phyloP scores from a whole-genome alignment of 371 early-diverging fungal genomes.

The Mortierella sp. region DNA sequence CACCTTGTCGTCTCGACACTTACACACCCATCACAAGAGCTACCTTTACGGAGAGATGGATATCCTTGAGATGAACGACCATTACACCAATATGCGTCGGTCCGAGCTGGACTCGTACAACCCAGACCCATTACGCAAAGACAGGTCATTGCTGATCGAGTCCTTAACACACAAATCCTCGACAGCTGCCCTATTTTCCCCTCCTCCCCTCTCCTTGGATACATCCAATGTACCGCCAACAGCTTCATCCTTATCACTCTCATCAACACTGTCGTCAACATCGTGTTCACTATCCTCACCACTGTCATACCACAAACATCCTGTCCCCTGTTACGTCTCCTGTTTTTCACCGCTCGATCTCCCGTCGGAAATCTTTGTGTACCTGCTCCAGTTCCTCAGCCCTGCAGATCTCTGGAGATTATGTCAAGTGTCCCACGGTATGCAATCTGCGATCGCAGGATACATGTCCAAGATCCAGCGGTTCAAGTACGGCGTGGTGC shows the following conservation, averaged over 20 bases:
- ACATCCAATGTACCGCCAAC: background rate
- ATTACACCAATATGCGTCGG: slow-evolving; percentile 2
- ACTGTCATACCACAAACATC: slow-evolving; percentile 7
- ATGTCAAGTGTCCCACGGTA: slow-evolving; percentile 30
- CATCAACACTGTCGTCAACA: background rate
- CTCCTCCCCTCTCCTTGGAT: slow-evolving; percentile 12
- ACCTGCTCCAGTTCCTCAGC: slow-evolving; percentile 27
- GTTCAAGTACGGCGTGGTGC: slow-evolving; percentile 25
- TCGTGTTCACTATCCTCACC: background rate
- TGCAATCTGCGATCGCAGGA: slow-evolving; percentile 20
- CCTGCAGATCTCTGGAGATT: slow-evolving; percentile 45
- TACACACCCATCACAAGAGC: too few species aligned
- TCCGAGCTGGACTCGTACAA: too few species aligned
- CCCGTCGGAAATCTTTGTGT: slow-evolving; percentile 36
- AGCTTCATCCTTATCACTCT: background rate
- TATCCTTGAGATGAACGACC: slow-evolving; percentile 16
- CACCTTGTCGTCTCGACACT: background rate
- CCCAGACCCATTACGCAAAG: too few species aligned
- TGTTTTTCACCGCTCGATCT: slow-evolving; percentile 48
- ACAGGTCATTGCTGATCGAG: slow-evolving; percentile 6
- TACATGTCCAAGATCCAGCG: slow-evolving; percentile 34
- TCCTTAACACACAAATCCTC: slow-evolving; percentile 18
- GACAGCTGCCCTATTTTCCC: slow-evolving; percentile 10
- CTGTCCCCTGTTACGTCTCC: slow-evolving; percentile 13
- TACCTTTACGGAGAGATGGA: slow-evolving; percentile 6